These are phyloP conservation scores for Tolypocladium guangdongense DNA, from an alignment of 2,329 filamentous ascomycete genomes.

Conservation along the genomic window DNA sequence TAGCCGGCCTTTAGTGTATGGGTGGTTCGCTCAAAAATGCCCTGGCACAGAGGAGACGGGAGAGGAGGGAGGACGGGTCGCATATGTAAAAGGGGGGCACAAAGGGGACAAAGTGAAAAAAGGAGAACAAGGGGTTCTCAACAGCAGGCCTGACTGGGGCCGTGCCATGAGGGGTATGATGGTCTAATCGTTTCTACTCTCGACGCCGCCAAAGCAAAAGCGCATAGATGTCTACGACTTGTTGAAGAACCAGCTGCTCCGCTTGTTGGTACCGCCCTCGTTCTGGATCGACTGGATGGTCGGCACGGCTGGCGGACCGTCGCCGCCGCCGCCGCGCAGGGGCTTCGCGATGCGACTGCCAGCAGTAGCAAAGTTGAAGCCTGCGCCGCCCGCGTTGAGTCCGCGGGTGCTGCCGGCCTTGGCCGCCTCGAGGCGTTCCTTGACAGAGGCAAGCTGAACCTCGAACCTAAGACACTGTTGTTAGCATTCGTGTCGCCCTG, in stretches of 20 bases:
- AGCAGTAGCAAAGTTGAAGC: slow-evolving; percentile 59
- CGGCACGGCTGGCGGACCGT: slow-evolving; percentile 35
- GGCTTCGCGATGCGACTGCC: slow-evolving; percentile 62
- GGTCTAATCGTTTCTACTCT: slow-evolving; percentile 6
- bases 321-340: slow-evolving; percentile 48
- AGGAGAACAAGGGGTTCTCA: not conserved
- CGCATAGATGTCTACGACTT: slow-evolving; percentile 31
- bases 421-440: slow-evolving; percentile 91
- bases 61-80: not conserved
- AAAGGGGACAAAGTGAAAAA: slow-evolving; percentile 3
- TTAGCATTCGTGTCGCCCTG: not conserved
- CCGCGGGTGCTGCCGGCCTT: slow-evolving; percentile 86
- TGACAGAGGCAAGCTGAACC: slow-evolving; percentile 90
- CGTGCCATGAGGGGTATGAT: slow-evolving; percentile 5
- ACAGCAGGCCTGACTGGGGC: not conserved
- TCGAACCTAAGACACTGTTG: slow-evolving; percentile 60
- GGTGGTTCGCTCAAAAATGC: not conserved
- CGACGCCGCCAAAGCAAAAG: slow-evolving; percentile 1
- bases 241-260: slow-evolving; percentile 66
- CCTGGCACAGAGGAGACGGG: not conserved
- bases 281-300: slow-evolving; percentile 48
- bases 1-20: slow-evolving; percentile 2
- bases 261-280: slow-evolving; percentile 46
- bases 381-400: slow-evolving; percentile 54
- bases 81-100: slow-evolving; percentile 4